A percentile compares a stretch with the other conserved stretches of the same genome.
These are phyloP conservation scores for Trichosporon sp. DNA, from an alignment of 1,284 basidiomycete genomes.

Conservation along the genomic window DNA sequence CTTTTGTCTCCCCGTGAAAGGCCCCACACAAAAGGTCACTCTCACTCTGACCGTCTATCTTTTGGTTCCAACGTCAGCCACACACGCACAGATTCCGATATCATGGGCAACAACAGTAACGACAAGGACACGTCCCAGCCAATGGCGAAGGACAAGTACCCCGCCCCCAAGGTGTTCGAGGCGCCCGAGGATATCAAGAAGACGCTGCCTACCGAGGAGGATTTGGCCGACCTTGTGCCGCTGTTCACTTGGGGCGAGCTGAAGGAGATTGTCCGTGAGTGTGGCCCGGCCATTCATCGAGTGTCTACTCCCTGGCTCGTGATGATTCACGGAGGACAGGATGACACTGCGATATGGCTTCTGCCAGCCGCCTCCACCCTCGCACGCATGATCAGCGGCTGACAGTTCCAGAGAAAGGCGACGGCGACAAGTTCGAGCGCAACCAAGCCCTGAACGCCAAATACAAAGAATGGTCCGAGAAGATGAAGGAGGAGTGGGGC, in stretches of 20 bases:
- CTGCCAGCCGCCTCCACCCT: no score
- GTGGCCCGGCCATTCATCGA: no score
- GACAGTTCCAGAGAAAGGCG: slow-evolving; percentile 19
- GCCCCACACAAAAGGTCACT: no score
- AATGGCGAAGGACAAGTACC: slow-evolving; percentile 23
- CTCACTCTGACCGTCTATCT: no score
- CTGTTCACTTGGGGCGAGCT: slow-evolving; percentile 47
- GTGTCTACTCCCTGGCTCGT: background rate
- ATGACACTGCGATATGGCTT: no score
- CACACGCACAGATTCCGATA: no score
- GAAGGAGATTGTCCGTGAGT: slow-evolving; percentile 39
- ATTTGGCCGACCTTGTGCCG: slow-evolving; percentile 39
- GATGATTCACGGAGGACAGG: no score
- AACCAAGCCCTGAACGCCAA: slow-evolving; percentile 39
- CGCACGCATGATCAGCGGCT: no score
- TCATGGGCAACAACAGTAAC: background rate
- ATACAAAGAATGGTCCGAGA: slow-evolving; percentile 41
- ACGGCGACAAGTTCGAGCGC: slow-evolving; percentile 36
- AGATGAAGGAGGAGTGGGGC: slow-evolving; percentile 35
- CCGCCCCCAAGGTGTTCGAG: slow-evolving; percentile 29
- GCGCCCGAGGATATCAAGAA: slow-evolving; percentile 26
- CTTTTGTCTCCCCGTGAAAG: no score
- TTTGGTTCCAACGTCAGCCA: no score
- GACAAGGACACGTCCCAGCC: background rate
- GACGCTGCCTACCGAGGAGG: slow-evolving; percentile 39